Evolutionary conservation across 495 filamentous ascomycete species (phyloP).

Genomic region (Sordaria brevicollis): DNA sequence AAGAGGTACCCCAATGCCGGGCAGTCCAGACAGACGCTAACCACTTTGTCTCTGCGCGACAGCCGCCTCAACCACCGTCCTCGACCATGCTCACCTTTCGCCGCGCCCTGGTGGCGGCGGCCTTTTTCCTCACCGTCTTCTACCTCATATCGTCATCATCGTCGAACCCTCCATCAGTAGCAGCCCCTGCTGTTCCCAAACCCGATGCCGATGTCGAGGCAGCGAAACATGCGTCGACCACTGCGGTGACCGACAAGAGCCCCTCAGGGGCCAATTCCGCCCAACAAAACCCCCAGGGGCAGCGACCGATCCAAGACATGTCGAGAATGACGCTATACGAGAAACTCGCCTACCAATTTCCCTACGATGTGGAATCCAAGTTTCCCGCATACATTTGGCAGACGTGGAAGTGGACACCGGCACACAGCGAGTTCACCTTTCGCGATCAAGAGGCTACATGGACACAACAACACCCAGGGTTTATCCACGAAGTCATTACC

Average conservation of each 20-base stretch:
- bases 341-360: constrained; percentile 84
- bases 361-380: constrained; percentile 75
- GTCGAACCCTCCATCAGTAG: neutral
- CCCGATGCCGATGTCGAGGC: constrained; percentile 8
- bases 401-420: constrained; percentile 90
- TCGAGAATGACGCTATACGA: constrained; percentile 61
- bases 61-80: neutral
- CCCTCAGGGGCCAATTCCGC: constrained; percentile 12
- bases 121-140: constrained; percentile 57
- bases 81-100: constrained; percentile 52
- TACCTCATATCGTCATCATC: constrained; percentile 54
- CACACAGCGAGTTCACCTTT: constrained; percentile 69
- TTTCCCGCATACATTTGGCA: constrained; percentile 99
- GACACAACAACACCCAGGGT: constrained; percentile 80
- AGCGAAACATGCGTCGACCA: constrained; percentile 15
- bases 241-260: constrained; percentile 5
- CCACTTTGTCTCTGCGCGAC: constrained; percentile 1
- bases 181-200: constrained; percentile 15
- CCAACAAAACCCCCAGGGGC: constrained; percentile 16
- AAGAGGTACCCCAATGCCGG: neutral
- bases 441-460: constrained; percentile 80
- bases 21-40: neutral
- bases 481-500: constrained; percentile 94
- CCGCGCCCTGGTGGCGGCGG: constrained; percentile 58
- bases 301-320: constrained; percentile 41